These are phyloP conservation scores for Rosa rugosa DNA, from an alignment of 306 rosid genomes.

Conservation along the genomic window DNA sequence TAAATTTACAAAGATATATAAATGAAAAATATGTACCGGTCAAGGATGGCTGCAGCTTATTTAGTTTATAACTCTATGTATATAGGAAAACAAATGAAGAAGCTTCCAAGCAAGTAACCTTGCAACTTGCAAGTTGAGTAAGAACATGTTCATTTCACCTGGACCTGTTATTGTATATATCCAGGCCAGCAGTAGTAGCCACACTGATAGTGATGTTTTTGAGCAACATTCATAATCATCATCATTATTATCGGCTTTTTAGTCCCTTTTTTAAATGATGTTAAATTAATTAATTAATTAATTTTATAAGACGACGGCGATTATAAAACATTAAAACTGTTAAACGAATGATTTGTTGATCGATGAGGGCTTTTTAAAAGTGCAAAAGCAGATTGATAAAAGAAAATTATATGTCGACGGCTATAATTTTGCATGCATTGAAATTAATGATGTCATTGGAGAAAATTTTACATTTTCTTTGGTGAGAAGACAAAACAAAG, in stretches of 20 bases:
- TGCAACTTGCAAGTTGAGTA: neutral
- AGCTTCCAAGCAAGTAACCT: conserved; percentile 41
- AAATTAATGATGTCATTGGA: neutral
- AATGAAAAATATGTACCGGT: conserved; percentile 21
- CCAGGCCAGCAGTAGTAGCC: neutral
- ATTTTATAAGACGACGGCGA: neutral
- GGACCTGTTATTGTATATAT: conserved; percentile 25
- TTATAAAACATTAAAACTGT: neutral
- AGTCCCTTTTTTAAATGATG: too few species aligned
- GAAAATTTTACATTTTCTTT: too few species aligned
- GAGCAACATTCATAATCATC: neutral
- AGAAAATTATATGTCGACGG: neutral
- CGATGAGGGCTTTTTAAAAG: neutral
- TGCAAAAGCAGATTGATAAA: neutral
- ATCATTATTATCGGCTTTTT: too few species aligned
- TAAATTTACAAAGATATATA: neutral
- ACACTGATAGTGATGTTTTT: conserved; percentile 28
- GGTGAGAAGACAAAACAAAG: neutral
- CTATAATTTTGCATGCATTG: neutral
- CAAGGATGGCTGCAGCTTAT: conserved; percentile 35
- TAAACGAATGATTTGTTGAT: neutral
- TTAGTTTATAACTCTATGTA: neutral
- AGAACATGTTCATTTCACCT: conserved; percentile 51
- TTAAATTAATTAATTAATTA: too few species aligned
- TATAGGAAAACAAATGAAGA: conserved; percentile 16